Evolutionary conservation across 257 asterid species (phyloP).

Genomic region (Knoxia roxburghii): DNA sequence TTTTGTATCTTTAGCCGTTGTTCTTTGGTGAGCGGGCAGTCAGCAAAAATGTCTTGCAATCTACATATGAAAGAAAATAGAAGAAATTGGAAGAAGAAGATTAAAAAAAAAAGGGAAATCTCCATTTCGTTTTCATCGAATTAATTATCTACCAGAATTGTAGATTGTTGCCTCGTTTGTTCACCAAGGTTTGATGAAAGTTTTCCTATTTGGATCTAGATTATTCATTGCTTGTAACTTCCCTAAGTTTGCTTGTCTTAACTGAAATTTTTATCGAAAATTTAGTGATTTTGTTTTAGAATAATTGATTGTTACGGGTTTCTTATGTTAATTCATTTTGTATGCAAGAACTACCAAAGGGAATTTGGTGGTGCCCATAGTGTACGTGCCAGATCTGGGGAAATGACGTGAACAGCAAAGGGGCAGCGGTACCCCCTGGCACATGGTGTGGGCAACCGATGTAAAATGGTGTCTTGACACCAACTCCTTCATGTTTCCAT

Average conservation of each 20-base stretch:
- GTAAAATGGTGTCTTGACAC: constrained; percentile 39
- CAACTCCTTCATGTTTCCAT: constrained; percentile 33
- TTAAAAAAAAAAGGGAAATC: too few species aligned
- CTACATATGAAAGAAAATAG: neutral
- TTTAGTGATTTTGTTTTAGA: too few species aligned
- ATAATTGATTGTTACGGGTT: neutral
- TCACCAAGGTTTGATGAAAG: too few species aligned
- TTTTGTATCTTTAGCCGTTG: neutral
- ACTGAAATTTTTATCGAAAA: neutral
- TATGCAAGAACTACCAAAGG: constrained; percentile 83
- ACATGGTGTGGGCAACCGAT: constrained; percentile 56
- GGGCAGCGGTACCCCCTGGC: constrained; percentile 34
- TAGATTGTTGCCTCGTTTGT: too few species aligned
- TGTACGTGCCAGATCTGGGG: constrained; percentile 84
- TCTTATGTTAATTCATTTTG: constrained; percentile 16
- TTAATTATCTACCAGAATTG: too few species aligned
- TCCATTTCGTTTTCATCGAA: too few species aligned
- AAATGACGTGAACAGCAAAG: constrained; percentile 49
- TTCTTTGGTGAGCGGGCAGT: neutral
- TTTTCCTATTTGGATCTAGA: too few species aligned
- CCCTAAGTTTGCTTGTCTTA: neutral
- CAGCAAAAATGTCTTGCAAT: neutral
- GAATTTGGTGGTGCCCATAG: too few species aligned
- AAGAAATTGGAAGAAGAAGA: too few species aligned
- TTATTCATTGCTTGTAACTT: neutral